phyloP scores from a whole-genome alignment of 257 asterid species.

The Scutellaria barbata region DNA sequence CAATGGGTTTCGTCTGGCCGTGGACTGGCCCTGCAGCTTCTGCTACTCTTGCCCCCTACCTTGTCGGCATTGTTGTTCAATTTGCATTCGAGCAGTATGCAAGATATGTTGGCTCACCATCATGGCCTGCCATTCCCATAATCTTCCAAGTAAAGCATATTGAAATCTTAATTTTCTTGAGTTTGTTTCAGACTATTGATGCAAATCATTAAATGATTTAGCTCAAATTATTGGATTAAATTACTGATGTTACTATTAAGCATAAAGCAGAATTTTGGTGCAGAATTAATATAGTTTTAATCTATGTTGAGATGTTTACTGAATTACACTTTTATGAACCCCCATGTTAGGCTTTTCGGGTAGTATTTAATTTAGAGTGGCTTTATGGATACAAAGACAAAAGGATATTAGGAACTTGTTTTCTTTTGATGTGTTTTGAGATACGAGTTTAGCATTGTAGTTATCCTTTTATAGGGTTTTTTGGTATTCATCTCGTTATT shows the following conservation, averaged over 20 bases:
- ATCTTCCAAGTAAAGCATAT: slow-evolving; percentile 74
- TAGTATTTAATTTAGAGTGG: no score
- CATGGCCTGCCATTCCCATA: slow-evolving; percentile 84
- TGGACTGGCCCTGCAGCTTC: slow-evolving; percentile 99
- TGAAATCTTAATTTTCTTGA: slow-evolving; percentile 5
- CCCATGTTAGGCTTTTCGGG: no score
- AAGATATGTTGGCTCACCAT: slow-evolving; percentile 66
- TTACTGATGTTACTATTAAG: slow-evolving; percentile 5
- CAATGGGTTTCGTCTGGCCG: slow-evolving; percentile 99
- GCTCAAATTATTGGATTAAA: background rate
- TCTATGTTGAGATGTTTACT: background rate
- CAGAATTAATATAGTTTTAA: background rate
- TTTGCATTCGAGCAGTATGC: slow-evolving; percentile 92
- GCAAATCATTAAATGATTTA: slow-evolving; percentile 8
- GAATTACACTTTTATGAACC: background rate
- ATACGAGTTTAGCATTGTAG: no score
- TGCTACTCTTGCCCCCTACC: slow-evolving; percentile 95
- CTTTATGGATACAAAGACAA: no score
- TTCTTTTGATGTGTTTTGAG: no score
- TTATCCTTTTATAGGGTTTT: no score
- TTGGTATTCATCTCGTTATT: no score
- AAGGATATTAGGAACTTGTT: no score
- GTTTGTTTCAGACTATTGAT: slow-evolving; percentile 13
- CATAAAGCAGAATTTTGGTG: background rate
- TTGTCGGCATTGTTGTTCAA: slow-evolving; percentile 88